phyloP scores from a whole-genome alignment of 805 yeast genomes.

The Saccharomycopsis fibuligera region DNA sequence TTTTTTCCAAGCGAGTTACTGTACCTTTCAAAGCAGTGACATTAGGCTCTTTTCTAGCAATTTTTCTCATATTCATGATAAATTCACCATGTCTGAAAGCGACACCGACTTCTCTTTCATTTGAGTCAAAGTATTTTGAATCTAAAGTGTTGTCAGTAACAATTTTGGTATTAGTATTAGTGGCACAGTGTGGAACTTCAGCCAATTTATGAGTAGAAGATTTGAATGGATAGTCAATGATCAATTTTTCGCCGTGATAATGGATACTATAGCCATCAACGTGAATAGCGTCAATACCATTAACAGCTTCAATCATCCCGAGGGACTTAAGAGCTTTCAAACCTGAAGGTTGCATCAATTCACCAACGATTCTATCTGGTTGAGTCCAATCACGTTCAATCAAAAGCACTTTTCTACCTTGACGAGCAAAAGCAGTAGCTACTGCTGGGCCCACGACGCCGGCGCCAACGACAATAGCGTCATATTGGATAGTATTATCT shows the following conservation, averaged over 20 bases:
- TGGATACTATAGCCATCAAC: constrained; percentile 78
- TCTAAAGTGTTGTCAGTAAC: constrained; percentile 45
- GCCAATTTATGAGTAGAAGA: constrained; percentile 31
- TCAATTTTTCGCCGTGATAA: constrained; percentile 49
- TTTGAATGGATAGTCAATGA: constrained; percentile 69
- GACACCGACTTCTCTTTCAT: constrained; percentile 59
- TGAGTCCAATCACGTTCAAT: constrained; percentile 85
- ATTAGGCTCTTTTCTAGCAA: constrained; percentile 64
- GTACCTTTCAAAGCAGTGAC: constrained; percentile 79
- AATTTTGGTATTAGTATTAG: constrained; percentile 51
- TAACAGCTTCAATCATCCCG: constrained; percentile 74
- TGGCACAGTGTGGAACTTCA: constrained; percentile 41
- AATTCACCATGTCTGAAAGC: constrained; percentile 93
- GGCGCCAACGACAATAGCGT: constrained; percentile 94
- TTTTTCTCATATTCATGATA: constrained; percentile 62
- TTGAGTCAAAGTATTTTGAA: constrained; percentile 49
- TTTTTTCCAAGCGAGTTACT: constrained; percentile 59
- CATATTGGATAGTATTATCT: constrained; percentile 37
- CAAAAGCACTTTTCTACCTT: constrained; percentile 71
- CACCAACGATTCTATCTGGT: constrained; percentile 97
- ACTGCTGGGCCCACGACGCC: constrained; percentile 95
- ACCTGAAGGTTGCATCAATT: constrained; percentile 96
- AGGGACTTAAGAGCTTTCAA: constrained; percentile 71
- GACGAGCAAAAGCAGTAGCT: constrained; percentile 84
- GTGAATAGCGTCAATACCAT: constrained; percentile 69